These are phyloP conservation scores for Trichophyton equinum DNA, from an alignment of 2,329 filamentous ascomycete species.

Conservation along the genomic window DNA sequence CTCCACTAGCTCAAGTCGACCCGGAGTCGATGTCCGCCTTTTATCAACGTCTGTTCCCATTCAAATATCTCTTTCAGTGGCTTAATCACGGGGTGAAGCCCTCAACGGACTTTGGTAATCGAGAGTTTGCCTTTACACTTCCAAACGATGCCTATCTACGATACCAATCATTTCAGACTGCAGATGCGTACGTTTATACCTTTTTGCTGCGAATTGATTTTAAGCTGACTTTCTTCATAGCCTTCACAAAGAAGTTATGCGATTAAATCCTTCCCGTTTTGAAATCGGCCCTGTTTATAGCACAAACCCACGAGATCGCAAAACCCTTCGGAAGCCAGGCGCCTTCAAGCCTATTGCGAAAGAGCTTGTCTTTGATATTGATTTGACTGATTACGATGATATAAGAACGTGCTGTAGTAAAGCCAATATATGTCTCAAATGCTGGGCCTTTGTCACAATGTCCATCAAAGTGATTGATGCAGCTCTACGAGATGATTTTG, in stretches of 20 bases:
- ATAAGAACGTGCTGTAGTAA: slow-evolving; percentile 90
- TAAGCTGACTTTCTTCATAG: slow-evolving; percentile 28
- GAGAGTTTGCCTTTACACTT: slow-evolving; percentile 94
- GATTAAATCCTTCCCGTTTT: slow-evolving; percentile 81
- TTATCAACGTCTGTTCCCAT: slow-evolving; percentile 91
- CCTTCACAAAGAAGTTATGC: slow-evolving; percentile 81
- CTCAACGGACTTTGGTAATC: slow-evolving; percentile 75
- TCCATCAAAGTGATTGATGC: slow-evolving; percentile 85
- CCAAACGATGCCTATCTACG: slow-evolving; percentile 83
- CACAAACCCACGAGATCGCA: slow-evolving; percentile 85
- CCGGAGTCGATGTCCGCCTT: slow-evolving; percentile 82
- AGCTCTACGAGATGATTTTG: slow-evolving; percentile 84
- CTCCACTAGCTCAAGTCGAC: slow-evolving; percentile 46
- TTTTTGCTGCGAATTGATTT: neutral
- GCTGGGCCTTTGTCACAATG: slow-evolving; percentile 97
- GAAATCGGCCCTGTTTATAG: slow-evolving; percentile 97
- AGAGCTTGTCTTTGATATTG: slow-evolving; percentile 97
- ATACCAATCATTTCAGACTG: slow-evolving; percentile 67
- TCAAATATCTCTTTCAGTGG: slow-evolving; percentile 92
- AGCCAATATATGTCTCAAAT: slow-evolving; percentile 84
- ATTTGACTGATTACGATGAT: slow-evolving; percentile 97
- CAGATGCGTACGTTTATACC: slow-evolving; percentile 42
- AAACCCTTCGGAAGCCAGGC: slow-evolving; percentile 65
- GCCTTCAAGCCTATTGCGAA: slow-evolving; percentile 81
- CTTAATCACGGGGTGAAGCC: slow-evolving; percentile 85